Percentiles rank a stretch among this genome's conserved stretches.
Evolutionary conservation across 208 protist genomes (phyloP).

Genomic region (Angomonas ambiguus): DNA sequence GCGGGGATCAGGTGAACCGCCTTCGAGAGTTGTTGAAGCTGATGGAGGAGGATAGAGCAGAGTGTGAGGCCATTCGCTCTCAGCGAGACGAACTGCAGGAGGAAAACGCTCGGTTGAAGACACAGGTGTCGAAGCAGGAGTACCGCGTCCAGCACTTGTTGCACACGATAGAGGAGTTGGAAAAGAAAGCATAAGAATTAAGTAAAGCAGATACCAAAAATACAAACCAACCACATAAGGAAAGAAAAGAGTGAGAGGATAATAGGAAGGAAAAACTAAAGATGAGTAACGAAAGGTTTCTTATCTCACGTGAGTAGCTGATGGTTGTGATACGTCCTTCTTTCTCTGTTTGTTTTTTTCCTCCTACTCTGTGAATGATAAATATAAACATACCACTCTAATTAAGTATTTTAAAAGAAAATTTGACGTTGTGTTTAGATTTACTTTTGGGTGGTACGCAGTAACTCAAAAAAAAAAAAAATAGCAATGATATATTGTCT

Average conservation of each 20-base stretch:
- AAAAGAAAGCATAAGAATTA: conserved; percentile 18
- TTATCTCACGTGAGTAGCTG: too few relatives aligned
- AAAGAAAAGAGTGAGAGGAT: too few relatives aligned
- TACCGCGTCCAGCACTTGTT: conserved; percentile 88
- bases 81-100: conserved; percentile 71
- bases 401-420: too few relatives aligned
- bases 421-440: too few relatives aligned
- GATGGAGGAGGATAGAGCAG: conserved; percentile 62
- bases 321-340: too few relatives aligned
- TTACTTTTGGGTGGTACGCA: too few relatives aligned
- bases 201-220: not conserved
- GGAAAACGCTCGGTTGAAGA: conserved; percentile 67
- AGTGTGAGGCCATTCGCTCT: conserved; percentile 73
- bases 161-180: conserved; percentile 70
- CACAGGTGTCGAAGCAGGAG: conserved; percentile 62
- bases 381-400: too few relatives aligned
- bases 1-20: conserved; percentile 21
- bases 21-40: conserved; percentile 56
- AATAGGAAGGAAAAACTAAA: too few relatives aligned
- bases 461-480: conserved; percentile 8
- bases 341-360: too few relatives aligned
- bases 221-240: not conserved
- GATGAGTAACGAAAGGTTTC: too few relatives aligned
- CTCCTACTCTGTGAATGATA: too few relatives aligned
- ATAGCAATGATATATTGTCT: not conserved